Base-by-base conservation (phyloP, 139 green algal genomes). In the Chlamydomonas eustigma region DNA sequence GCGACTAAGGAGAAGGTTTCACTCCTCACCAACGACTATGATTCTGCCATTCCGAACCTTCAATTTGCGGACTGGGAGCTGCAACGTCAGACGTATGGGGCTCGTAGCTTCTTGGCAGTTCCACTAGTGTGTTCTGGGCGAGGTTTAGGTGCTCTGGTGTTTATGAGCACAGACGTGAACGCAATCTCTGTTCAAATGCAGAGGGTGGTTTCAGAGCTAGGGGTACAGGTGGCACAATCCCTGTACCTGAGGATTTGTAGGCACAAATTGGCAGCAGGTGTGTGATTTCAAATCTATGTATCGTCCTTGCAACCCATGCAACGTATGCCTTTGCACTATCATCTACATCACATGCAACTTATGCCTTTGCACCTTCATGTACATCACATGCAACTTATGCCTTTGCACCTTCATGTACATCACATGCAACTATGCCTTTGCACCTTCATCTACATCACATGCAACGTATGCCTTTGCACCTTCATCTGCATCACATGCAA, bases 21-120 rank as follows among this genome's bases (percentile, higher is more conserved):
- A 8, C 25, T 69, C 24, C n/a, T 69, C 58, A 69, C 58, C 24
- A 69, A 69, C n/a, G 58, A 69, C 58, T 69, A 69, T 22, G 58
- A 30, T n/a, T 37, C 58, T 32, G 18, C 58, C 5, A n/a, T 5
- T 8, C 25, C n/a, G 25, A 18, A 58, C 12, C 12, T 28, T 12
- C 5, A 30, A 33, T 69, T 69, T 69, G 58, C 31, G n/a, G 58
- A 33, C 33, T 69, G 58, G 58, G 58, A 69, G 22, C 24, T 32
- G 24, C 58, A 32, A n/a, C 58, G 18, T 5, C 24, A 5, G 22
- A 32, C 58, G 5, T 33, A 36, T 8, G 58, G 58, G 22, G 18
- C 33, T 5, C n/a, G 24, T n/a, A 36, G 24, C 58, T 69, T 69
- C n/a, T n/a, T 69, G 58, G 58, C n/a, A 5, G 6, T 69, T 8